Conservation (phyloP, 2,329 filamentous ascomycete genomes). For the Curvularia spicifera region DNA sequence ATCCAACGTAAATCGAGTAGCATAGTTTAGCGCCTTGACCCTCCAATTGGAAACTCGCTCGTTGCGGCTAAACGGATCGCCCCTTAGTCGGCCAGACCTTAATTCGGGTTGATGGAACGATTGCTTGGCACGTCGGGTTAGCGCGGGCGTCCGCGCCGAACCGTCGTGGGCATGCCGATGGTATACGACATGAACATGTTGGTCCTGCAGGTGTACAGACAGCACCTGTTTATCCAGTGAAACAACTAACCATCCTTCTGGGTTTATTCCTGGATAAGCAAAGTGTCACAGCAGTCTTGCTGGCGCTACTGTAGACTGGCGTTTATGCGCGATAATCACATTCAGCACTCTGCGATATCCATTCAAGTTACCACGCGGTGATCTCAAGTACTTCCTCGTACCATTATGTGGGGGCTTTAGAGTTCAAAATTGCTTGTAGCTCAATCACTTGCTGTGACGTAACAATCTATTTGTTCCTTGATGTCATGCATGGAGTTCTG, state of each 20-base stretch:
- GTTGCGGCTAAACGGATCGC: conserved; percentile 14
- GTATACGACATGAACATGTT: neutral
- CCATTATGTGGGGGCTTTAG: neutral
- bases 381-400: neutral
- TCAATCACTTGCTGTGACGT: too few relatives aligned
- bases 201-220: neutral
- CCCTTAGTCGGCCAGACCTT: conserved; percentile 6
- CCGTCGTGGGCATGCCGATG: conserved; percentile 1
- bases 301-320: neutral
- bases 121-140: conserved; percentile 8
- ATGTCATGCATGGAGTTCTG: neutral
- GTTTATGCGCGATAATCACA: neutral
- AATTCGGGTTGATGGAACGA: conserved; percentile 14
- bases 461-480: neutral
- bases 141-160: conserved; percentile 11
- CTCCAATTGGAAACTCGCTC: conserved; percentile 7
- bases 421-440: neutral
- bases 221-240: neutral
- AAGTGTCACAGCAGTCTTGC: neutral
- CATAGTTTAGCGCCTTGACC: conserved; percentile 1
- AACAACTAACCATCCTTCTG: neutral
- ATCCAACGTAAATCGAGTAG: conserved; percentile 1
- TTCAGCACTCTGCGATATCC: neutral
- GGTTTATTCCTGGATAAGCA: neutral
- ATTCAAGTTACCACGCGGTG: neutral